These are phyloP conservation scores for Talaromyces sp. DNA, from an alignment of 2,329 filamentous ascomycete genomes.

Conservation along the genomic window DNA sequence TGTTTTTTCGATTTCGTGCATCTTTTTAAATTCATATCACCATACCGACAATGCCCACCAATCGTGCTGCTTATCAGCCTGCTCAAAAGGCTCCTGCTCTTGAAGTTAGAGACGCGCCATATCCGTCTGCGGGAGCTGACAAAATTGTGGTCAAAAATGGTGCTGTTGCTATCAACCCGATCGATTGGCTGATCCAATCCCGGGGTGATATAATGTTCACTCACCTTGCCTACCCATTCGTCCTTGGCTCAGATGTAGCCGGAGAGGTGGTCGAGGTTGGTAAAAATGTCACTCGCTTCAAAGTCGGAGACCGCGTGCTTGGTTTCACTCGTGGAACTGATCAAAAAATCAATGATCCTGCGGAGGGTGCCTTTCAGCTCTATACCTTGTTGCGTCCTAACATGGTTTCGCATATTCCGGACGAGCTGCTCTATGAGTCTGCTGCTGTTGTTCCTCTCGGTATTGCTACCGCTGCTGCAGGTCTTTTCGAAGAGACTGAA, in stretches of 20 bases:
- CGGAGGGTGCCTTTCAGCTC: constrained; percentile 21
- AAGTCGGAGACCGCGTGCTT: constrained; percentile 22
- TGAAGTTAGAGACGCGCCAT: constrained; percentile 32
- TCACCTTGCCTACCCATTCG: constrained; percentile 16
- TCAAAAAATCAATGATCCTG: constrained; percentile 12
- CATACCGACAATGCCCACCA: constrained; percentile 14
- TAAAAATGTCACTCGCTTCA: constrained; percentile 11
- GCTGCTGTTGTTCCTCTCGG: constrained; percentile 31
- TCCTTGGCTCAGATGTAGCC: constrained; percentile 21
- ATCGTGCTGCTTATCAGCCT: constrained; percentile 30
- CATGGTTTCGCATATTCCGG: constrained; percentile 22
- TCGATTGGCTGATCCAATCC: constrained; percentile 36
- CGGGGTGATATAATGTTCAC: constrained; percentile 22
- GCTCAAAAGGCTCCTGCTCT: constrained; percentile 24
- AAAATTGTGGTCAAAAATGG: constrained; percentile 37
- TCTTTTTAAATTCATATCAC: not conserved
- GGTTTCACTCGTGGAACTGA: constrained; percentile 17
- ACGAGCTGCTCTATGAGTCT: constrained; percentile 23
- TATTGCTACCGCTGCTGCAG: constrained; percentile 25
- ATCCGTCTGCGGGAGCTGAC: constrained; percentile 26
- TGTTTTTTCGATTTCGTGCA: not conserved
- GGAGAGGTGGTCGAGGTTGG: constrained; percentile 19
- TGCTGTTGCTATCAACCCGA: constrained; percentile 39
- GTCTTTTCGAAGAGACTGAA: constrained; percentile 14
- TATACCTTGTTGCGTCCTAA: constrained; percentile 18